Conservation (phyloP, 208 protist species). For the Wallacemonas rigidus region DNA sequence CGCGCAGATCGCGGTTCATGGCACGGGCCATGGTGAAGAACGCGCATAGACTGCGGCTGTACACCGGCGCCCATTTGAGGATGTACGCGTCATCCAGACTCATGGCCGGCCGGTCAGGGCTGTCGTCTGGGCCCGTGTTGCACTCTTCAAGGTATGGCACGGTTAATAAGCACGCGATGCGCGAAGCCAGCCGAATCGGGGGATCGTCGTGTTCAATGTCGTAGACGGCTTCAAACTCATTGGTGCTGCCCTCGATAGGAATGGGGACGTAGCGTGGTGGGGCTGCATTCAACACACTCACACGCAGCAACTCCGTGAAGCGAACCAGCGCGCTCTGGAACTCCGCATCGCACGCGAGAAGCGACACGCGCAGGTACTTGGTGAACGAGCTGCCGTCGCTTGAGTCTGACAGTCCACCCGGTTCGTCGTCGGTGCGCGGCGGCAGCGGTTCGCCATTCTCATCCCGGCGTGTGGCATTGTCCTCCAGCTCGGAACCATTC, state of each 20-base stretch:
- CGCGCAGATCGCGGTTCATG: slow-evolving; percentile 76
- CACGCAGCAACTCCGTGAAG: slow-evolving; percentile 74
- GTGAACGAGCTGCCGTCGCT: slow-evolving; percentile 28
- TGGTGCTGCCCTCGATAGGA: slow-evolving; percentile 12
- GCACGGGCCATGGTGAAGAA: slow-evolving; percentile 82
- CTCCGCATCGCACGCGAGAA: slow-evolving; percentile 50
- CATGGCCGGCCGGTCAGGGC: slow-evolving; percentile 10
- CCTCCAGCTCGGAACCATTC: slow-evolving; percentile 14
- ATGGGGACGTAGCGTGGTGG: slow-evolving; percentile 51
- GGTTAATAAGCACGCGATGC: slow-evolving; percentile 74
- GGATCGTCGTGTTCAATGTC: slow-evolving; percentile 27
- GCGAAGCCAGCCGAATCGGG: slow-evolving; percentile 64
- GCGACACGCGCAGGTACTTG: slow-evolving; percentile 55
- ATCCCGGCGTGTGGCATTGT: neutral
- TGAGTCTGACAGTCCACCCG: neutral
- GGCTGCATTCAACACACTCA: slow-evolving; percentile 52
- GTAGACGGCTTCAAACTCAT: neutral
- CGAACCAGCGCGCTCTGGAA: slow-evolving; percentile 74
- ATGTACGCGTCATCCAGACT: slow-evolving; percentile 21
- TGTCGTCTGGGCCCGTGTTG: neutral
- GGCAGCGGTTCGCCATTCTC: slow-evolving; percentile 16
- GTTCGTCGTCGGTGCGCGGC: neutral
- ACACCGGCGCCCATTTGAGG: slow-evolving; percentile 83
- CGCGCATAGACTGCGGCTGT: slow-evolving; percentile 83
- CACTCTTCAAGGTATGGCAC: slow-evolving; percentile 55